These are phyloP conservation scores for Chlorociboria aeruginascens DNA, from an alignment of 495 filamentous ascomycete species.

Conservation along the genomic window DNA sequence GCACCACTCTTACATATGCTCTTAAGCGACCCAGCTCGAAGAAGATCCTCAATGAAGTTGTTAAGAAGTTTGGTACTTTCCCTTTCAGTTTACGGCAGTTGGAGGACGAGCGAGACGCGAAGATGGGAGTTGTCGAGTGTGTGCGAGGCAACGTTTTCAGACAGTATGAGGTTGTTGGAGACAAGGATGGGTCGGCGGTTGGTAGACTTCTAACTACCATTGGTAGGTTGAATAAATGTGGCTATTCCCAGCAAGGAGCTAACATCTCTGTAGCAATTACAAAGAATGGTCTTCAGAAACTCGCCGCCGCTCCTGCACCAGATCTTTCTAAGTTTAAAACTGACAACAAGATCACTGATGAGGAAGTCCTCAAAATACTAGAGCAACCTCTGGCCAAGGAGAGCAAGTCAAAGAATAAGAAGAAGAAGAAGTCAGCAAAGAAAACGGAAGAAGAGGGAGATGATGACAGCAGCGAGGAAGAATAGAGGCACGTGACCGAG, in stretches of 20 bases:
- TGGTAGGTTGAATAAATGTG: slow-evolving; percentile 45
- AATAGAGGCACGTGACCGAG: slow-evolving; percentile 27
- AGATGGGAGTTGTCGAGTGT: slow-evolving; percentile 92
- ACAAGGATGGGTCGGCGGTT: slow-evolving; percentile 75
- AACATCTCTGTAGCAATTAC: slow-evolving; percentile 62
- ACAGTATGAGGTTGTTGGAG: slow-evolving; percentile 90
- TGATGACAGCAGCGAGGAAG: slow-evolving; percentile 43
- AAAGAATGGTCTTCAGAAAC: slow-evolving; percentile 85
- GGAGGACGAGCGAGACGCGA: slow-evolving; percentile 90
- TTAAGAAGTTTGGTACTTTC: slow-evolving; percentile 94
- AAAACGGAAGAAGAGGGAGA: slow-evolving; percentile 27
- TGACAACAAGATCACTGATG: slow-evolving; percentile 95
- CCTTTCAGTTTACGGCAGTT: slow-evolving; percentile 96
- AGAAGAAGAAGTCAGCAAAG: slow-evolving; percentile 31
- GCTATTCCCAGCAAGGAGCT: slow-evolving; percentile 12
- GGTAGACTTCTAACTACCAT: slow-evolving; percentile 80
- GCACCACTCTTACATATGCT: slow-evolving; percentile 78
- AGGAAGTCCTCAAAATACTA: slow-evolving; percentile 87
- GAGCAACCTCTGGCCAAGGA: slow-evolving; percentile 61
- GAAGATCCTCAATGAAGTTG: slow-evolving; percentile 79
- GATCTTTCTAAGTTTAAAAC: slow-evolving; percentile 74
- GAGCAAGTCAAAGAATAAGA: slow-evolving; percentile 81
- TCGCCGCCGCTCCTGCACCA: slow-evolving; percentile 59
- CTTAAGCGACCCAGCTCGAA: slow-evolving; percentile 88
- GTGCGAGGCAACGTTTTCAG: slow-evolving; percentile 81